Percentiles rank a stretch among this genome's conserved stretches.
These are phyloP conservation scores for Metschnikowia gelsemii DNA, from an alignment of 805 yeast species.

Conservation along the genomic window DNA sequence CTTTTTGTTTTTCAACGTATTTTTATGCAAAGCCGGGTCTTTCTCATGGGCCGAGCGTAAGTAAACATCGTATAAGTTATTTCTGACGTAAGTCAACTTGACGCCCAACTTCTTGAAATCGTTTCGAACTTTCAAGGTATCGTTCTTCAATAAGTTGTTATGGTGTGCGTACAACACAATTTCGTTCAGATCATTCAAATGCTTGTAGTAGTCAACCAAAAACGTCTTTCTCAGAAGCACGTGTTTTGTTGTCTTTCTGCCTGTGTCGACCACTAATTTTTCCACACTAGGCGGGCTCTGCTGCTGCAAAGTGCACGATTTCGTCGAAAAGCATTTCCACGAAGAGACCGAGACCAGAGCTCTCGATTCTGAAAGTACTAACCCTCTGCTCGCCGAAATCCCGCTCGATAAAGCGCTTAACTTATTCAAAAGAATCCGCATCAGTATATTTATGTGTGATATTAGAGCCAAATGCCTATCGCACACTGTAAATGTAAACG, in stretches of 20 bases:
- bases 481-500: too few relatives aligned
- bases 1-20: constrained; percentile 43
- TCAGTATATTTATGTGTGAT: not conserved
- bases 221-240: constrained; percentile 79
- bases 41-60: constrained; percentile 63
- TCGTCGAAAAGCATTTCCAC: constrained; percentile 7
- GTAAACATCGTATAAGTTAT: constrained; percentile 70
- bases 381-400: not conserved
- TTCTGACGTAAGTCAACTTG: constrained; percentile 63
- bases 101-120: constrained; percentile 69
- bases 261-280: constrained; percentile 2
- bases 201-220: constrained; percentile 74
- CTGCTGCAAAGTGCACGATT: not conserved
- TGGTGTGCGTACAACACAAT: constrained; percentile 81
- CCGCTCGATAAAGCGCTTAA: constrained; percentile 3
- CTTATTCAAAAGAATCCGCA: constrained; percentile 6
- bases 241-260: constrained; percentile 57
- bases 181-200: constrained; percentile 63
- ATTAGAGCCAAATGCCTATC: too few relatives aligned
- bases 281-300: not conserved
- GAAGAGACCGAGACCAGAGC: not conserved
- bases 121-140: constrained; percentile 60
- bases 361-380: not conserved
- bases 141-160: constrained; percentile 71
- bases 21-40: constrained; percentile 71